phyloP scores from a whole-genome alignment of 2,329 filamentous ascomycete species.

The Paraphoma sp. region DNA sequence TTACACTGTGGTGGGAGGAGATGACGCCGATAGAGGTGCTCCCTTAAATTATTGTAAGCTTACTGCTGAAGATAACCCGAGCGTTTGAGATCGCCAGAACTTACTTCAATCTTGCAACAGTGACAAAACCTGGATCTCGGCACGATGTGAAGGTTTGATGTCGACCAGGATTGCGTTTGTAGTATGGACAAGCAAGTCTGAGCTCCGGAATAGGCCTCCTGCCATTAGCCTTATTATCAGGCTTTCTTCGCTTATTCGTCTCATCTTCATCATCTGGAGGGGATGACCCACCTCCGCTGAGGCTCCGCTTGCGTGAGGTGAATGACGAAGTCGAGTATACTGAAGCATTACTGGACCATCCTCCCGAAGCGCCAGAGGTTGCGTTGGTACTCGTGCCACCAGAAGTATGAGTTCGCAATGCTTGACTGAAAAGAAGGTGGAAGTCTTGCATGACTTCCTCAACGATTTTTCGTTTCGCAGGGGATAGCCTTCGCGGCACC shows the following conservation, averaged over 20 bases:
- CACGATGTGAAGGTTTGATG: conserved; percentile 34
- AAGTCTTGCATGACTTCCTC: conserved; percentile 30
- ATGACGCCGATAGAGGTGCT: conserved; percentile 33
- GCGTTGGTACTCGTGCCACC: conserved; percentile 11
- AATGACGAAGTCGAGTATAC: conserved; percentile 22
- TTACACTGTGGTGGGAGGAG: conserved; percentile 32
- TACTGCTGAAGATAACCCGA: background rate
- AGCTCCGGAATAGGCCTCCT: conserved; percentile 16
- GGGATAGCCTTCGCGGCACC: conserved; percentile 24
- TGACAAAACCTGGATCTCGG: conserved; percentile 31
- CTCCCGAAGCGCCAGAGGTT: conserved; percentile 5
- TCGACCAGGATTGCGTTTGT: conserved; percentile 31
- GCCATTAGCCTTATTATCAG: conserved; percentile 14
- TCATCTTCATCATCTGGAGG: conserved; percentile 28
- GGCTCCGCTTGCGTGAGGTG: conserved; percentile 26
- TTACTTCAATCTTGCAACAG: conserved; percentile 31
- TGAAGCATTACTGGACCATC: conserved; percentile 15
- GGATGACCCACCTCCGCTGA: conserved; percentile 25
- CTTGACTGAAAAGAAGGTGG: conserved; percentile 19
- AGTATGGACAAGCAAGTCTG: conserved; percentile 31
- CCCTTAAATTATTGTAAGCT: conserved; percentile 8
- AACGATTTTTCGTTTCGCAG: conserved; percentile 24
- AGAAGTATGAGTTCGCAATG: conserved; percentile 9
- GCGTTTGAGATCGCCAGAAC: background rate
- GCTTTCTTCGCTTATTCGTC: conserved; percentile 26